Conservation (phyloP, 345 rosid genomes). For the Eucalyptus shirleyi region DNA sequence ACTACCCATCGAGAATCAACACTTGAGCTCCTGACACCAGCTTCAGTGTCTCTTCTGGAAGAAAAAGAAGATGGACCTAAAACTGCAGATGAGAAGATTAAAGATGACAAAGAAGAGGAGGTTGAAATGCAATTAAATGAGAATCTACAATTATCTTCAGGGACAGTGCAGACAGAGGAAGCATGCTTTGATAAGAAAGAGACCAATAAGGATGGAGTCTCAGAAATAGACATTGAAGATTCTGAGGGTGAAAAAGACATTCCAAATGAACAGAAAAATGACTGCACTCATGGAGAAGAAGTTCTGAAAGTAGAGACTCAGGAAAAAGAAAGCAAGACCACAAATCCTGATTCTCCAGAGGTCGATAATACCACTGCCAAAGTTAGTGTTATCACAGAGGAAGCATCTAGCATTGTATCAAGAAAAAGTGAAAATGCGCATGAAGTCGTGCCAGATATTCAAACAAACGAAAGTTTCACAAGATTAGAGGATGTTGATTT, state of each 20-base stretch:
- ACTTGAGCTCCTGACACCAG: background rate
- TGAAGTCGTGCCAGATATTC: background rate
- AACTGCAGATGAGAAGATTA: background rate
- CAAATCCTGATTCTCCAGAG: background rate
- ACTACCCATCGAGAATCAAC: background rate
- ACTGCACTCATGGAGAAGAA: background rate
- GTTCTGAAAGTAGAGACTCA: background rate
- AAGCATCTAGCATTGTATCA: background rate
- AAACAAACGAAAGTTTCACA: background rate
- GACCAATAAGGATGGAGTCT: background rate
- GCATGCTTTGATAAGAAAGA: background rate
- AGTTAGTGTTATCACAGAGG: background rate
- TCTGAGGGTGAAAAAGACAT: background rate
- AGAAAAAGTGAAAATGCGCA: background rate
- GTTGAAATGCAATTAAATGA: background rate
- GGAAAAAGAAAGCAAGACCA: background rate
- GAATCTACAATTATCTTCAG: background rate
- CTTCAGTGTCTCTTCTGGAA: background rate
- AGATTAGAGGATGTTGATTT: background rate
- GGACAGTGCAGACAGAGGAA: background rate
- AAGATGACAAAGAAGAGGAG: background rate
- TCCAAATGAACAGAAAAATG: background rate
- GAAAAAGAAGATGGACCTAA: background rate
- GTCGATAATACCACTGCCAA: background rate
- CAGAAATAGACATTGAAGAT: background rate